phyloP scores from a whole-genome alignment of 2,329 filamentous ascomycete genomes.

The Colletotrichum musae region DNA sequence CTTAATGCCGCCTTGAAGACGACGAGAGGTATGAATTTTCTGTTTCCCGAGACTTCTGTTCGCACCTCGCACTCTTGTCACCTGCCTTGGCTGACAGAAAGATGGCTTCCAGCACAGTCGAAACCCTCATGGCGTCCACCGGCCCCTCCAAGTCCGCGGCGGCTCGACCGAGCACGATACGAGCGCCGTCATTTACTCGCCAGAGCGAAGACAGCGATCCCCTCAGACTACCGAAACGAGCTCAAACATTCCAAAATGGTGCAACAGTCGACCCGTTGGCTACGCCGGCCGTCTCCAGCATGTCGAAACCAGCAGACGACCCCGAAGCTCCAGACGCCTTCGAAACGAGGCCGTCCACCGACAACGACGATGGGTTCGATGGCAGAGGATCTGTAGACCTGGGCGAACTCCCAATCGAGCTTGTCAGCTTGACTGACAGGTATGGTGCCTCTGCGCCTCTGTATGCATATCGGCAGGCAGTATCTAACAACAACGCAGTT shows the following conservation, averaged over 20 bases:
- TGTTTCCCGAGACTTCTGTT: neutral
- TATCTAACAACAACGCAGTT: conserved; percentile 65
- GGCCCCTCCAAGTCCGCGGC: conserved; percentile 47
- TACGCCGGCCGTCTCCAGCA: conserved; percentile 22
- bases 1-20: conserved; percentile 37
- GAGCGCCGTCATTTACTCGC: conserved; percentile 49
- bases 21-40: neutral
- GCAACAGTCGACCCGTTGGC: conserved; percentile 47
- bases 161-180: conserved; percentile 49
- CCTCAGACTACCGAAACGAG: conserved; percentile 57
- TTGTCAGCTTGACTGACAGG: conserved; percentile 91
- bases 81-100: conserved; percentile 21
- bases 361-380: conserved; percentile 63
- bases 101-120: conserved; percentile 36
- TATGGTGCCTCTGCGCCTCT: conserved; percentile 53
- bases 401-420: conserved; percentile 93
- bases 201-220: conserved; percentile 50
- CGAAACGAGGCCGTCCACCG: conserved; percentile 59
- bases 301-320: conserved; percentile 41
- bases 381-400: conserved; percentile 77
- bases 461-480: neutral
- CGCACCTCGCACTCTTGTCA: neutral
- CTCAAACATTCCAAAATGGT: conserved; percentile 62
- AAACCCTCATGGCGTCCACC: conserved; percentile 52
- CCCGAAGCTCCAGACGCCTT: conserved; percentile 62